Evolutionary conservation across 192 early-diverging fungal species (phyloP), one percentile per base, ranked within the genome.

Genomic region (Gamsiella multidivaricata): DNA sequence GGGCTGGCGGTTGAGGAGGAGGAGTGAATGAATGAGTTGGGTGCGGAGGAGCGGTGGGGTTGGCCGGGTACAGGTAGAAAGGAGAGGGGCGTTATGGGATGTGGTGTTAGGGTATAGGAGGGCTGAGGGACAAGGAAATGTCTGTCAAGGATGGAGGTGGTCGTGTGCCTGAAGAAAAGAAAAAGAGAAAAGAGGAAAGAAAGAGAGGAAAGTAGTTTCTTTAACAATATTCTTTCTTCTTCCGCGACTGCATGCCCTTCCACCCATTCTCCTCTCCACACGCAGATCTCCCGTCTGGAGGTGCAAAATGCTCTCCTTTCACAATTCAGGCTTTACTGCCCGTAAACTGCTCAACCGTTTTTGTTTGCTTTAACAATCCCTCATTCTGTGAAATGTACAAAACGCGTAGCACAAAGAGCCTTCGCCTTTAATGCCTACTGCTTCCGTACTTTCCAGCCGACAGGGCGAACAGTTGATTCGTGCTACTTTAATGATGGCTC

Each of bases 151-250:
- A 42, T 39, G 32, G 37, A 45, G 64, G 64, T 32, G 52, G 32
- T 66, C 54, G 41, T 68, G 43, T 63, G 70, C 55, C 55, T 73
- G 49, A 74, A 61, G 56, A 66, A 23, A 61, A 47, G 42, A 56
- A 45, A 52, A 28, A 61, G 34, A 54, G 41, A 37, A 59, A 56
- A 57, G 17, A 15, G 42, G 28, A 52, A 34, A 50, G 15, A 34
- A 63, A 22, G 36, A 29, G 23, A 9, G 23, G 22, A 36, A 54
- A 15, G 9, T 3, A 60, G 15, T 42, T 43, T 29, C n/a, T n/a
- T n/a, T n/a, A n/a, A n/a, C n/a, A n/a, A n/a, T n/a, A n/a, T n/a
- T n/a, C n/a, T n/a, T n/a, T n/a, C n/a, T n/a, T n/a, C n/a, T 46
- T 14, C 22, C 39, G 43, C 12, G 0, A 43, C 17, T 26, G 46